Evolutionary conservation across 2,329 filamentous ascomycete species (phyloP), one percentile per base, ranked within the genome.

Genomic region (Exophiala oligosperma): DNA sequence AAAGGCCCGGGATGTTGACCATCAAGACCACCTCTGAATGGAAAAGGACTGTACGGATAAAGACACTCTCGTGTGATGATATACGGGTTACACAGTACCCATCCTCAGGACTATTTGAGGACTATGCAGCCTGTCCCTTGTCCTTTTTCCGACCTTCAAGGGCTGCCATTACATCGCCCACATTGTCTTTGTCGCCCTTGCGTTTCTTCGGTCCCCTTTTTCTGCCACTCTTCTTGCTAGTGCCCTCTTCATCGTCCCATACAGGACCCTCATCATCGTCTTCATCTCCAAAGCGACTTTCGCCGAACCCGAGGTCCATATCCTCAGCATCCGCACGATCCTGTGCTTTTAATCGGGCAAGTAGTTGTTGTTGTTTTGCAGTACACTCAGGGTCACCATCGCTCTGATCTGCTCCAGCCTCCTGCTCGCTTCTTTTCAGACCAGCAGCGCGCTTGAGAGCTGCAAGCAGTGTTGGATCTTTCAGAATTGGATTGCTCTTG

Each of bases 301-400:
- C 90, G 35, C 94, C 94, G 69, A 99, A 97, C 60, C 92, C 93
- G 80, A 97, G 84, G 69, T 99, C 94, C 76, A 99, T 83, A 74
- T 99, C 84, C 1, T 84, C 84, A 4, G 76, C 74, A 59, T 80
- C 79, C 61, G 81, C 76, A 11, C 70, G 73, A 21, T 63, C 56
- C 29, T 52, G 38, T 69, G 71, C 46, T 47, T 61, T 66, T 74
- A 77, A 4, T 78, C 77, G 52, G 76, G 77, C 60, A 75, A 68
- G n/a, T 73, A 72, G 37, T 76, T 74, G n/a, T 64, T 63, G 23
- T 58, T 57, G 44, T 61, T 59, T 53, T 57, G 68, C 47, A 63
- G 61, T 54, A 37, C 51, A 51, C 40, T 57, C 37, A 52, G 51
- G 49, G 54, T 62, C 54, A 51, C 54, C 35, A 50, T 55, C 56